A percentile compares a stretch with the other conserved stretches of the same genome.
phyloP scores from a whole-genome alignment of 441 rosid species.

The Eruca vesicaria region DNA sequence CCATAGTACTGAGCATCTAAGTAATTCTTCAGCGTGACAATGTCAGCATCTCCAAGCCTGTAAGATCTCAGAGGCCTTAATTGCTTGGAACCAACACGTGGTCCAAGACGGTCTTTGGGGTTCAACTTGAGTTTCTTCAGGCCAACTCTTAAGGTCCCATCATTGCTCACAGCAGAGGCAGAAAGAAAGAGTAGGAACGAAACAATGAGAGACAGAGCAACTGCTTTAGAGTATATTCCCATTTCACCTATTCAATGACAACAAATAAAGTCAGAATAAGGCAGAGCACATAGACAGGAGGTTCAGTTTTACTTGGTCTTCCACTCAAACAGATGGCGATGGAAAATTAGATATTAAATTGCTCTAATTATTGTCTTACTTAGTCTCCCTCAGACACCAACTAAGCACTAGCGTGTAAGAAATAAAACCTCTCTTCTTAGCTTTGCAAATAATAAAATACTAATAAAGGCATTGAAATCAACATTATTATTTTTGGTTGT shows the following conservation, averaged over 20 bases:
- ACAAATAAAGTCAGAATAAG: background rate
- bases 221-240: conserved; percentile 35
- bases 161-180: conserved; percentile 37
- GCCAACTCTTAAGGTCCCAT: conserved; percentile 46
- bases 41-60: conserved; percentile 34
- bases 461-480: background rate
- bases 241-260: conserved; percentile 43
- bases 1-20: conserved; percentile 81
- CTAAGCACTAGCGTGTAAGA: conserved; percentile 12
- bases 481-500: background rate
- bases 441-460: background rate
- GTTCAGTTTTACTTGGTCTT: conserved; percentile 6
- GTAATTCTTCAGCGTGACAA: conserved; percentile 66
- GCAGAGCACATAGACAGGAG: too few relatives aligned
- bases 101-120: conserved; percentile 42
- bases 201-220: conserved; percentile 39
- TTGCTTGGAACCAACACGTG: conserved; percentile 34
- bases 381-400: conserved; percentile 4
- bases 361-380: background rate
- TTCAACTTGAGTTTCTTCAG: conserved; percentile 53
- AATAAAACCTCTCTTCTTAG: background rate
- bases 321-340: background rate
- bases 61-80: conserved; percentile 35
- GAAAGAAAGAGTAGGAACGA: conserved; percentile 38
- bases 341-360: background rate